A percentile compares a stretch with the other conserved stretches of the same genome.
These are phyloP conservation scores for Penicillium sp. DNA, from an alignment of 2,329 filamentous ascomycete genomes.

Conservation along the genomic window DNA sequence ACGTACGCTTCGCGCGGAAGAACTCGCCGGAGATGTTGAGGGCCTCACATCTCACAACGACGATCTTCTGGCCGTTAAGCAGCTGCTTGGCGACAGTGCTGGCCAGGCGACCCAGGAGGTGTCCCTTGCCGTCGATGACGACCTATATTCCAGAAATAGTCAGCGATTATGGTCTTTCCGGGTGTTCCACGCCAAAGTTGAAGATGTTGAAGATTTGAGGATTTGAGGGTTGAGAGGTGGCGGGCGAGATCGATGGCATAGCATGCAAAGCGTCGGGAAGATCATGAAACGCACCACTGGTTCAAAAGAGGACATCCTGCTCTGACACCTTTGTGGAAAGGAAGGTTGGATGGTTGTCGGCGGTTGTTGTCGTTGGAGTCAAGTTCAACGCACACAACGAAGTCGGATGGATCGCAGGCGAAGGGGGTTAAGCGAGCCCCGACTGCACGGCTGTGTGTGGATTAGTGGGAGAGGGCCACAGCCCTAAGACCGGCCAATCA, in stretches of 20 bases:
- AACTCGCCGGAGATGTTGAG: slow-evolving; percentile 99
- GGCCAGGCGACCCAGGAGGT: slow-evolving; percentile 98
- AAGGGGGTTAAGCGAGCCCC: slow-evolving; percentile 49
- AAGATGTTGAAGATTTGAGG: slow-evolving; percentile 18
- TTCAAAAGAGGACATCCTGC: slow-evolving; percentile 71
- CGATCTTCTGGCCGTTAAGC: slow-evolving; percentile 98
- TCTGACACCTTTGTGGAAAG: slow-evolving; percentile 50
- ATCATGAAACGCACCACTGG: slow-evolving; percentile 63
- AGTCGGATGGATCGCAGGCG: slow-evolving; percentile 48
- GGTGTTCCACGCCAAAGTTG: slow-evolving; percentile 17
- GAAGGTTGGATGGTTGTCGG: slow-evolving; percentile 53
- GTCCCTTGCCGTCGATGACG: slow-evolving; percentile 99
- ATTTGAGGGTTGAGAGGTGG: slow-evolving; percentile 7
- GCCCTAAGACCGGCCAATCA: slow-evolving; percentile 47
- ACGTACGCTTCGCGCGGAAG: slow-evolving; percentile 99
- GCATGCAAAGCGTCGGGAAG: slow-evolving; percentile 19
- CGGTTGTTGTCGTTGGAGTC: slow-evolving; percentile 55
- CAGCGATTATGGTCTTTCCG: slow-evolving; percentile 38
- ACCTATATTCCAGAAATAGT: slow-evolving; percentile 66
- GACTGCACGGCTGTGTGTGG: slow-evolving; percentile 44
- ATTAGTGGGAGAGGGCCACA: slow-evolving; percentile 43
- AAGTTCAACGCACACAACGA: slow-evolving; percentile 51
- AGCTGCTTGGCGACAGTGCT: slow-evolving; percentile 99
- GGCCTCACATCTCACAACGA: slow-evolving; percentile 97
- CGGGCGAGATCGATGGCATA: slow-evolving; percentile 19